Evolutionary conservation across 2,329 filamentous ascomycete genomes (phyloP), one percentile per base, ranked within the genome.

Genomic region (Atkinsonella hypoxylon): DNA sequence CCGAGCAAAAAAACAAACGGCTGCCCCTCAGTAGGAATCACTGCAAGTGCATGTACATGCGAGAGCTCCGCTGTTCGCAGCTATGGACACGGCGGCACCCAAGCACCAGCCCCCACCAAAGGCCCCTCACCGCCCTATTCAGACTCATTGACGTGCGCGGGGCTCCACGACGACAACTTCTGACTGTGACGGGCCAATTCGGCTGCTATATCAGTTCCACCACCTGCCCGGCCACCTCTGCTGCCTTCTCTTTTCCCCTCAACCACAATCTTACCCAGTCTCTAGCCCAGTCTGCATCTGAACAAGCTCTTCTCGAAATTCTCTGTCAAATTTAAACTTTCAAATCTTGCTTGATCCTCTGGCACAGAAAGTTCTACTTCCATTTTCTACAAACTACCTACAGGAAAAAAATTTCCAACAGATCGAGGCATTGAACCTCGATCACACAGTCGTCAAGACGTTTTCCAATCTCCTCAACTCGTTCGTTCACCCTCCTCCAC

Each of bases 381-480:
- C 20, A 22, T 32, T 42, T 43, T 30, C 44, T 47, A 51, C 50
- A 53, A 52, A 52, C 50, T 51, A 20, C 41, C 32, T 11, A n/a
- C 9, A 22, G 15, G 20, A 26, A 30, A 32, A 47, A 41, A 41
- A 50, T 53, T 53, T 48, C 55, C 55, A 48, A 45, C 57, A 54
- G 76, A 78, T 78, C 78, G 77, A 78, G 75, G 66, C 60, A 56
- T 55, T 61, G 57, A 60, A 50, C 63, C 66, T 70, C 82, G 81
- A 73, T 85, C 82, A 72, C 70, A 65, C 64, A 70, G 69, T 71
- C 83, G 85, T 79, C 88, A 95, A 87, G 75, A 95, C 89, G 90
- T 96, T 95, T 85, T 91, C 89, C 78, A 96, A 95, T 76, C 85
- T 94, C 64, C 85, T 96, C 62, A 93, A 93, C 81, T 95, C 89